These are phyloP conservation scores for Colletotrichum zoysiae DNA, from an alignment of 2,329 filamentous ascomycete genomes.

Conservation along the genomic window DNA sequence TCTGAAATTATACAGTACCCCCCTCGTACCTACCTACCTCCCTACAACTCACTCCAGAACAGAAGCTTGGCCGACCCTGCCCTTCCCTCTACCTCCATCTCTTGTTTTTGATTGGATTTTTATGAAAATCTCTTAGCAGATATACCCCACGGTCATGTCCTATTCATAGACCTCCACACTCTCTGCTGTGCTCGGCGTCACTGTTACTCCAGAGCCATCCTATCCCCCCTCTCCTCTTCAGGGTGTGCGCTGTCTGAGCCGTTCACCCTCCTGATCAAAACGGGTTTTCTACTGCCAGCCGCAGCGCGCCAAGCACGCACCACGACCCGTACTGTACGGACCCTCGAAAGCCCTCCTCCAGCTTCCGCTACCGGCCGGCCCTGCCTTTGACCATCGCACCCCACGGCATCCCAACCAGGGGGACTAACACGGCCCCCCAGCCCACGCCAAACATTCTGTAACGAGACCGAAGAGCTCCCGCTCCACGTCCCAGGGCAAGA, in stretches of 20 bases:
- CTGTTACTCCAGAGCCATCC: slow-evolving; percentile 11
- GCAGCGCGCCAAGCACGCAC: slow-evolving; percentile 18
- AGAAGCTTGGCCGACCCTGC: slow-evolving; percentile 20
- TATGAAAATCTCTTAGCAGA: slow-evolving; percentile 20
- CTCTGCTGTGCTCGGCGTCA: slow-evolving; percentile 16
- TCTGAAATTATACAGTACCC: slow-evolving; percentile 2
- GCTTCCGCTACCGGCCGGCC: slow-evolving; percentile 37
- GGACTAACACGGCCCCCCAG: slow-evolving; percentile 40
- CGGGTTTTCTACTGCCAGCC: slow-evolving; percentile 12
- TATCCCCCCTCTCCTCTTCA: too few relatives aligned
- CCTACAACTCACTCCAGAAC: not conserved
- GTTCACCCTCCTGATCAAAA: slow-evolving; percentile 3
- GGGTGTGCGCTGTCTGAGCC: not conserved
- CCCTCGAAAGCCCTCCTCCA: slow-evolving; percentile 9
- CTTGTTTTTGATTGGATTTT: slow-evolving; percentile 9
- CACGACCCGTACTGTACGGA: slow-evolving; percentile 15
- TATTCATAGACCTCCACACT: slow-evolving; percentile 28
- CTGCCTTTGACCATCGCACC: slow-evolving; percentile 28
- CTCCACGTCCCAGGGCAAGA: slow-evolving; percentile 40
- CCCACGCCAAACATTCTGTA: slow-evolving; percentile 41
- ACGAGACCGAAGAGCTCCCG: slow-evolving; percentile 41
- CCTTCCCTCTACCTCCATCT: slow-evolving; percentile 4
- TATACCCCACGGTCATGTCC: slow-evolving; percentile 34
- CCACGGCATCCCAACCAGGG: slow-evolving; percentile 27
- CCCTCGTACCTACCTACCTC: slow-evolving; percentile 1